These are phyloP conservation scores for Termitomyces sp. DNA, from an alignment of 768 basidiomycete species.

Conservation along the genomic window DNA sequence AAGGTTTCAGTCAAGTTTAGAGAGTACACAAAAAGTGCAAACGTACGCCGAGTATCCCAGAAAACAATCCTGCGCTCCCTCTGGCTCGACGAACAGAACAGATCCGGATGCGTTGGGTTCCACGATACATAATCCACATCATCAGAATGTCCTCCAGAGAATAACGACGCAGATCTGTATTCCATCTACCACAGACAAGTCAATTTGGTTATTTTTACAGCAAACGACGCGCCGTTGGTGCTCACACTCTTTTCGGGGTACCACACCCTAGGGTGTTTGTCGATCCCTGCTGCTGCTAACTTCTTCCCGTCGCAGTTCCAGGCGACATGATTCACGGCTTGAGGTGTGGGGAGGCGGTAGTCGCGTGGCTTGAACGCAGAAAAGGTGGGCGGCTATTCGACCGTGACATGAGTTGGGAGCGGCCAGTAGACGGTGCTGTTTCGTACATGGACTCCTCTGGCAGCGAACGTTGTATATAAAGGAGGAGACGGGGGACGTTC, in stretches of 20 bases:
- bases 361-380: constrained; percentile 80
- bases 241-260: constrained; percentile 74
- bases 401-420: constrained; percentile 17
- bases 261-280: constrained; percentile 79
- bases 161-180: constrained; percentile 59
- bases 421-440: constrained; percentile 15
- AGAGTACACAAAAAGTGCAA: background rate
- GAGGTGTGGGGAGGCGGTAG: constrained; percentile 60
- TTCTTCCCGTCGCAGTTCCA: constrained; percentile 87
- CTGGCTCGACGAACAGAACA: constrained; percentile 79
- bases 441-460: constrained; percentile 74
- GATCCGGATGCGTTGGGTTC: constrained; percentile 83
- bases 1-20: background rate
- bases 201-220: background rate
- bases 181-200: constrained; percentile 57
- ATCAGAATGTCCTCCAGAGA: constrained; percentile 70
- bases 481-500: constrained; percentile 72
- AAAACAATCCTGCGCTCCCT: constrained; percentile 75
- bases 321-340: constrained; percentile 72
- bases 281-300: constrained; percentile 78
- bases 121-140: constrained; percentile 83
- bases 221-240: constrained; percentile 11
- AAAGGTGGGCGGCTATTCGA: constrained; percentile 67
- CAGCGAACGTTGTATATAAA: constrained; percentile 66
- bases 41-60: constrained; percentile 82